Conservation (phyloP, 1,284 basidiomycete genomes). For the Golubevia pallescens region DNA sequence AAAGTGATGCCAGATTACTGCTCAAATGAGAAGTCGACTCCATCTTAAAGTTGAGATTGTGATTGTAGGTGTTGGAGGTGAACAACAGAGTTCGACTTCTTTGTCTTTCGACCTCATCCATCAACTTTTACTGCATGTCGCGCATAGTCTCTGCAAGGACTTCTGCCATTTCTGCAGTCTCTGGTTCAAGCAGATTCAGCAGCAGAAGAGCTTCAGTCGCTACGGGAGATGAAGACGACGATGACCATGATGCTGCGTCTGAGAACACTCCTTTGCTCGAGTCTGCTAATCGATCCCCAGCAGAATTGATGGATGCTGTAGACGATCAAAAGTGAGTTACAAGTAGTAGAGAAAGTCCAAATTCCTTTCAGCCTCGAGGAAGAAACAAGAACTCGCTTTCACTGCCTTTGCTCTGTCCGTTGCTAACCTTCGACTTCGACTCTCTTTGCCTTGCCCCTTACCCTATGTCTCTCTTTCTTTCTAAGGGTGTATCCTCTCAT, state of each 20-base stretch:
- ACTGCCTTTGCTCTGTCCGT: too few species aligned
- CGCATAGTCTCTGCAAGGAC: not conserved
- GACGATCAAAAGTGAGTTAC: not conserved
- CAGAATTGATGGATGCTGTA: not conserved
- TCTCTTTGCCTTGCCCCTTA: too few species aligned
- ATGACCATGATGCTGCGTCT: not conserved
- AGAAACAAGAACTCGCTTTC: not conserved
- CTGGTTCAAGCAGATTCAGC: not conserved
- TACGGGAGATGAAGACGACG: not conserved
- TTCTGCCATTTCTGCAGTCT: not conserved
- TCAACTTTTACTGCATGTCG: not conserved
- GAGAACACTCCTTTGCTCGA: not conserved
- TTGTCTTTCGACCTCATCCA: too few species aligned
- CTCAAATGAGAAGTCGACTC: too few species aligned
- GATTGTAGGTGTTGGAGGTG: too few species aligned
- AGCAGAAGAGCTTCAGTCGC: not conserved
- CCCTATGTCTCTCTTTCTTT: too few species aligned
- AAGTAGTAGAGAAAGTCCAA: not conserved
- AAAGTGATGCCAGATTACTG: too few species aligned
- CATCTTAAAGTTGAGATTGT: too few species aligned
- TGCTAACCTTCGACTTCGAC: too few species aligned
- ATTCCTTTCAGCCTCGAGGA: not conserved
- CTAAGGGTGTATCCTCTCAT: constrained; percentile 33
- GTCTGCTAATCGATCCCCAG: not conserved
- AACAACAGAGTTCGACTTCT: too few species aligned